These are phyloP conservation scores for Syzygium jambos DNA, from an alignment of 345 rosid genomes.

Conservation along the genomic window DNA sequence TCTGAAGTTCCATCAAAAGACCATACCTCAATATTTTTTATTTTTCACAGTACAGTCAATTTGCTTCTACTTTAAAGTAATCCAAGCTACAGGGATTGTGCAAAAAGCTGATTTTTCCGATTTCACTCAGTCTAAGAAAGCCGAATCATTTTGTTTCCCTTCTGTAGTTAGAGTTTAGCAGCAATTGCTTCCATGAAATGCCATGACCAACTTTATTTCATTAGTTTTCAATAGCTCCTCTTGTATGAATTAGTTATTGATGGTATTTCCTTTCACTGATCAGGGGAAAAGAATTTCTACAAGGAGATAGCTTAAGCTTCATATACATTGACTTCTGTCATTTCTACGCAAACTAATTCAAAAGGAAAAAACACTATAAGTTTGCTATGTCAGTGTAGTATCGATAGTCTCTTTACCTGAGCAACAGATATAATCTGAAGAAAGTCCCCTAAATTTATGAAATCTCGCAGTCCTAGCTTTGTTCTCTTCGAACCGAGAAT, in stretches of 20 bases:
- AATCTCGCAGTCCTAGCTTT: conserved; percentile 77
- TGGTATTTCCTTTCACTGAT: neutral
- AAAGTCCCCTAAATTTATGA: conserved; percentile 70
- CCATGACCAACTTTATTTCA: neutral
- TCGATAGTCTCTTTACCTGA: conserved; percentile 31
- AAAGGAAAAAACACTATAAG: neutral
- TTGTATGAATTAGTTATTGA: neutral
- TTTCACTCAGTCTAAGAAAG: neutral
- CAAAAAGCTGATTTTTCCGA: neutral
- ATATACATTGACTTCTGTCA: neutral
- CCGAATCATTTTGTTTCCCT: neutral
- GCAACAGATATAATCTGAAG: conserved; percentile 62
- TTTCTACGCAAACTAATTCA: neutral
- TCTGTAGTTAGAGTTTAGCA: neutral
- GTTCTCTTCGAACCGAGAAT: conserved; percentile 77
- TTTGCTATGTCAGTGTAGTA: neutral
- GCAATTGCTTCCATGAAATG: neutral
- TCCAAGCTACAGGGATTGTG: neutral
- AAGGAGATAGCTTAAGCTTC: neutral
- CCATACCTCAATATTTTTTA: neutral
- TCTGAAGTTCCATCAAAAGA: neutral
- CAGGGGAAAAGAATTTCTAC: neutral
- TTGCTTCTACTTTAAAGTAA: neutral
- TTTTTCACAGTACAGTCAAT: neutral
- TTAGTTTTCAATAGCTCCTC: neutral